Evolutionary conservation across 164 flowering plant species (phyloP).

Genomic region (Dillenia turbinata): DNA sequence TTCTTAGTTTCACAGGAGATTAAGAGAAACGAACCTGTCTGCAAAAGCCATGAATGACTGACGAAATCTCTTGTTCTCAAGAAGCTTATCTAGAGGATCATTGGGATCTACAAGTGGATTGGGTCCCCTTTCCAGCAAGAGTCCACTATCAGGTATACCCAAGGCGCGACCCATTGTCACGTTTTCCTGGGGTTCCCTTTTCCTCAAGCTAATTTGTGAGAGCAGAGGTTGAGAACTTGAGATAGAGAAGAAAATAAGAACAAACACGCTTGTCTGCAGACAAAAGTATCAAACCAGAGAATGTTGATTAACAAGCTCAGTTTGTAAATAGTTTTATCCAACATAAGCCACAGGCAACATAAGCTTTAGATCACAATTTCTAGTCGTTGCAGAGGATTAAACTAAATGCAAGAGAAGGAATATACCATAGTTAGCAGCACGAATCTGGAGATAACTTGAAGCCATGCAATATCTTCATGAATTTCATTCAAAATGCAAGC

Average conservation of each 20-base stretch:
- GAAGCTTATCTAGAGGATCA: constrained; percentile 79
- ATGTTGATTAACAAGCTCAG: neutral
- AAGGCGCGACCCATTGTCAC: constrained; percentile 72
- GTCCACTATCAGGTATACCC: constrained; percentile 76
- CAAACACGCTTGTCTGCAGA: constrained; percentile 65
- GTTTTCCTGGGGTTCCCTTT: constrained; percentile 35
- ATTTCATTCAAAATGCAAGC: constrained; percentile 64
- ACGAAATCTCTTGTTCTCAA: constrained; percentile 64
- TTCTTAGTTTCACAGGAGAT: neutral
- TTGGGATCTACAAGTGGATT: constrained; percentile 34
- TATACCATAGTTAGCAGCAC: constrained; percentile 51
- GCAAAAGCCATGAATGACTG: constrained; percentile 84
- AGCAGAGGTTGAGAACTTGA: constrained; percentile 79
- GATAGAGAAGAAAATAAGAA: constrained; percentile 63
- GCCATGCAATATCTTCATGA: constrained; percentile 53
- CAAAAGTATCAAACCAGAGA: constrained; percentile 9
- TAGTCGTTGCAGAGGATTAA: neutral
- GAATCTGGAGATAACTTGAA: constrained; percentile 75
- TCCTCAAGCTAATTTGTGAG: constrained; percentile 76
- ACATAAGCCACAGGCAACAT: no score
- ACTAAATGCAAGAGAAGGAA: neutral
- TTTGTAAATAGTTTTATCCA: no score
- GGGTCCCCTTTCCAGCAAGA: constrained; percentile 34
- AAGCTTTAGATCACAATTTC: no score
- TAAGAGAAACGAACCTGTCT: constrained; percentile 48